Base-by-base conservation (phyloP, 192 early-diverging fungal species). In the Pilobolus umbonatus region DNA sequence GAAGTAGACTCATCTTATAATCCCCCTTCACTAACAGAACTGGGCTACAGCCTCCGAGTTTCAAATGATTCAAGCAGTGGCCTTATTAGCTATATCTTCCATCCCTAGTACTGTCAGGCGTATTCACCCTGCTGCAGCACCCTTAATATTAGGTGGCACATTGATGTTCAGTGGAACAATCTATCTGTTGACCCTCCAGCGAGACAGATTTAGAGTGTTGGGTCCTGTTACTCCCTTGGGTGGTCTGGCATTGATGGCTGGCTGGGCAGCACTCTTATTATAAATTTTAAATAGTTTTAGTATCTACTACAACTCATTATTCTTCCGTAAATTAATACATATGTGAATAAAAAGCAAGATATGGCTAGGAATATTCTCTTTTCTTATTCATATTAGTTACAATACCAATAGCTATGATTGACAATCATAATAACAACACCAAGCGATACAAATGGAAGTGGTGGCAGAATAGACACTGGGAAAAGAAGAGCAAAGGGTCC, bases 211-310 rank as follows among this genome's bases (percentile, higher is more conserved):
- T 24, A 30, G 62, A 28, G 54, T 73, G 29, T 46, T 86, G 12
- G 84, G 84, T 0, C 84, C 82, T 4, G 50, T 79, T 12, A 86
- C 84, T 2, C 84, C 84, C 19, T 53, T 86, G 28, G 84, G 84
- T 21, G 84, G 84, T 6, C 9, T 83, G 9, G 60, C 63, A 24
- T 63, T 84, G 24, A 73, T 84, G 11, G 80, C 67, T 32, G 84
- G 82, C 17, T 86, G 84, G 84, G 61, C 68, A 21, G 54, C 71
- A 5, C 61, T 77, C 1, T 38, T 67, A 25, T 48, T 74, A 3
- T 70, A 38, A 60, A 22, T n/a, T n/a, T n/a, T n/a, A n/a, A n/a
- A n/a, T n/a, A n/a, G n/a, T n/a, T n/a, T n/a, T n/a, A n/a, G n/a
- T n/a, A n/a, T n/a, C n/a, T n/a, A n/a, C n/a, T n/a, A n/a, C n/a